These are phyloP conservation scores for Cladosporium sp. DNA, from an alignment of 2,329 filamentous ascomycete genomes.

Conservation along the genomic window DNA sequence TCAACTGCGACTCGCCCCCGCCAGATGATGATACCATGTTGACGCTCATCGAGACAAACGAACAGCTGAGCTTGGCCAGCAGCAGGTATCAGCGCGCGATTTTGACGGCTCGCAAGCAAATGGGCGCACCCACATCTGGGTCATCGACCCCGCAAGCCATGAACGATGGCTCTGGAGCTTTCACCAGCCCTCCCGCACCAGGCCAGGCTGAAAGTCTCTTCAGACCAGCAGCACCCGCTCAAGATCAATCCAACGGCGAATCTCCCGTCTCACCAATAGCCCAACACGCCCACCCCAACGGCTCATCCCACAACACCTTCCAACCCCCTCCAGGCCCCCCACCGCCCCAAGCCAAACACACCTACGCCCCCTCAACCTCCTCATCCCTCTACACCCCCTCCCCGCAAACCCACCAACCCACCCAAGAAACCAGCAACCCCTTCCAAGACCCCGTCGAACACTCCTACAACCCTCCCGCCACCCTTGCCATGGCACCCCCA, in stretches of 20 bases:
- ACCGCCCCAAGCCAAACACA: conserved; percentile 5
- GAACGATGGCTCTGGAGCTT: conserved; percentile 7
- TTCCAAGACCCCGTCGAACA: conserved; percentile 40
- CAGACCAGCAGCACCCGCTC: conserved; percentile 1
- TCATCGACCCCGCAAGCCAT: conserved; percentile 3
- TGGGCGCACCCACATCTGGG: conserved; percentile 24
- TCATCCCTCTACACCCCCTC: conserved; percentile 14
- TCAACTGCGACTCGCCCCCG: conserved; percentile 68
- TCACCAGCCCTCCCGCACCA: conserved; percentile 3
- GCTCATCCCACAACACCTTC: conserved; percentile 12
- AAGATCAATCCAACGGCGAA: conserved; percentile 1
- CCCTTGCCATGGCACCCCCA: conserved; percentile 9
- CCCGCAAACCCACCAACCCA: conserved; percentile 12
- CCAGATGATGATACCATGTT: conserved; percentile 94
- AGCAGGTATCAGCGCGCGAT: conserved; percentile 81
- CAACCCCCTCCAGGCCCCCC: conserved; percentile 23
- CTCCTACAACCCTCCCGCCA: conserved; percentile 25
- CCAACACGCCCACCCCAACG: conserved; percentile 1
- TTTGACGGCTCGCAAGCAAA: conserved; percentile 50
- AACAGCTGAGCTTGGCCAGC: conserved; percentile 76
- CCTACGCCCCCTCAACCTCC: conserved; percentile 11
- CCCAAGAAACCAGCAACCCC: conserved; percentile 30
- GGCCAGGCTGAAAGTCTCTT: conserved; percentile 11
- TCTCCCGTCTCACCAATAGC: conserved; percentile 4
- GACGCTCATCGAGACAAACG: conserved; percentile 88